phyloP scores from a whole-genome alignment of 1,284 basidiomycete species.

The Sanghuangporus sanghuang region DNA sequence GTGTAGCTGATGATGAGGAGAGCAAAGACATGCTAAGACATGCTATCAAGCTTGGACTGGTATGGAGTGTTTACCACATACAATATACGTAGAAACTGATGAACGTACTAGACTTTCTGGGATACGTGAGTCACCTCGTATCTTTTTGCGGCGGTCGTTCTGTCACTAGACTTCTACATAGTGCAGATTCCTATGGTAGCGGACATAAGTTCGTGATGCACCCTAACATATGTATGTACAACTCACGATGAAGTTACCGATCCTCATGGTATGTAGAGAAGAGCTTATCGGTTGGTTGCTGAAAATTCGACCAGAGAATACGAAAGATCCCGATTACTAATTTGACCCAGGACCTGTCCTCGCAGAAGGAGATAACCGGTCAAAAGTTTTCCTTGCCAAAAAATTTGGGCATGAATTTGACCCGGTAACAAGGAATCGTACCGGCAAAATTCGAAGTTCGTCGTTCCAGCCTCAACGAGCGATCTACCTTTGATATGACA shows the following conservation, averaged over 20 bases:
- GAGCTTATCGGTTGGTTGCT: constrained; percentile 14
- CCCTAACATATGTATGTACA: background rate
- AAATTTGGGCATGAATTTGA: constrained; percentile 20
- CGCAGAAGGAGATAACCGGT: constrained; percentile 19
- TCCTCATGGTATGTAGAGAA: constrained; percentile 5
- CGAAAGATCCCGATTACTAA: background rate
- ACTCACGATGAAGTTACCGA: background rate
- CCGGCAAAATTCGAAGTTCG: constrained; percentile 15
- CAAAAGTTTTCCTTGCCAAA: constrained; percentile 22
- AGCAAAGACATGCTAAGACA: constrained; percentile 17
- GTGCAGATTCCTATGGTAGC: constrained; percentile 17
- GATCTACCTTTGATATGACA: background rate
- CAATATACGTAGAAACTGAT: background rate
- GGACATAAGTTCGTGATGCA: constrained; percentile 16
- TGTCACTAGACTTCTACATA: background rate
- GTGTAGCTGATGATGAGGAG: constrained; percentile 17
- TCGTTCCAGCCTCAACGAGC: background rate
- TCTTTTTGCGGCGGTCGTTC: background rate
- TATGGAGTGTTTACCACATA: background rate
- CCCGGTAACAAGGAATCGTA: constrained; percentile 1
- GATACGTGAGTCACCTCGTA: constrained; percentile 13
- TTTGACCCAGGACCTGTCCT: constrained; percentile 13
- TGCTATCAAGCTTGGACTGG: constrained; percentile 17
- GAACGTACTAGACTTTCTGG: constrained; percentile 14
- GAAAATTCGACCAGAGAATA: background rate